phyloP scores from a whole-genome alignment of 208 protist species.

The Leishmania aethiopica region DNA sequence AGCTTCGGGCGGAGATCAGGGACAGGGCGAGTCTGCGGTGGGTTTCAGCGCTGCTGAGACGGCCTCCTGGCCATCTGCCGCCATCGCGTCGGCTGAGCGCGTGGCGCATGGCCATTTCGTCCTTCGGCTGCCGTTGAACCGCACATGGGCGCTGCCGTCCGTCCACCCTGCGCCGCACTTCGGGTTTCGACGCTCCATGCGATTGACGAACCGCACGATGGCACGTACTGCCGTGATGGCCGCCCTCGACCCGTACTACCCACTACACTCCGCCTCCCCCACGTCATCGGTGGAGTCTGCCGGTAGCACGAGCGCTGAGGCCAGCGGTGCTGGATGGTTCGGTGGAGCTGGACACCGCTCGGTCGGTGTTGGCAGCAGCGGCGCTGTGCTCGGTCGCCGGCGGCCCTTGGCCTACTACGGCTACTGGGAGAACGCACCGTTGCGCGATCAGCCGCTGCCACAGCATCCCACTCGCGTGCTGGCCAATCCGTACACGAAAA shows the following conservation, averaged over 20 bases:
- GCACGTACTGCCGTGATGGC: slow-evolving; percentile 33
- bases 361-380: neutral
- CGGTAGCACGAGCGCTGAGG: neutral
- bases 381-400: neutral
- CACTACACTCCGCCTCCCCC: neutral
- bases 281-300: neutral
- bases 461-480: slow-evolving; percentile 31
- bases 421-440: slow-evolving; percentile 67
- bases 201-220: slow-evolving; percentile 40
- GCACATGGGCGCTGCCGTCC: slow-evolving; percentile 43
- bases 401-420: slow-evolving; percentile 45
- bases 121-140: slow-evolving; percentile 62
- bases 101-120: slow-evolving; percentile 41
- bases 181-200: slow-evolving; percentile 57
- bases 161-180: slow-evolving; percentile 54
- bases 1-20: neutral
- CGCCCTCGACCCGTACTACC: slow-evolving; percentile 38
- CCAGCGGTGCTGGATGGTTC: slow-evolving; percentile 8
- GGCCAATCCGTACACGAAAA: slow-evolving; percentile 50
- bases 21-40: neutral
- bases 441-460: slow-evolving; percentile 54
- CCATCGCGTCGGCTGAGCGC: slow-evolving; percentile 1
- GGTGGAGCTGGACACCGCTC: neutral
- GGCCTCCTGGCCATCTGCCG: neutral
- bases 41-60: neutral